These are phyloP conservation scores for Garcia nutans DNA, from an alignment of 345 rosid species.

Conservation along the genomic window DNA sequence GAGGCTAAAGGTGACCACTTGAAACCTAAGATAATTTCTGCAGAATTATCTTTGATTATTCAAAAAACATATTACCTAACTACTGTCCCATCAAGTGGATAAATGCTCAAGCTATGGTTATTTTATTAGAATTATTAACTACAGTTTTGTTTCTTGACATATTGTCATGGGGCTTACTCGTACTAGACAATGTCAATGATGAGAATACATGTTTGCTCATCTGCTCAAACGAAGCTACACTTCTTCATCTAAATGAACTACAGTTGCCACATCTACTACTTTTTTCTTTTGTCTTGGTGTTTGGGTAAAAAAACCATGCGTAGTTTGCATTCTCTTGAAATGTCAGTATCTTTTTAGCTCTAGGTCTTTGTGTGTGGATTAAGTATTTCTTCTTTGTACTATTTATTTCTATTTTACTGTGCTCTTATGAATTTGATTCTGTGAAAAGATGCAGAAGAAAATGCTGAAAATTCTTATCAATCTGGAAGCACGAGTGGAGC, in stretches of 20 bases:
- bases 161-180: not conserved
- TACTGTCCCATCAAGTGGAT: not conserved
- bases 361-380: not conserved
- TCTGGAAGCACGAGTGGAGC: constrained; percentile 30
- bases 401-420: constrained; percentile 4
- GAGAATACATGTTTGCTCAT: not conserved
- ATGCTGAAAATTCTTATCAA: constrained; percentile 34
- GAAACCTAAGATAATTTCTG: not conserved
- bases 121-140: not conserved
- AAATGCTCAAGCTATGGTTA: not conserved
- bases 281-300: not conserved
- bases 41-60: not conserved
- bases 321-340: not conserved
- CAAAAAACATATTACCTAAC: not conserved
- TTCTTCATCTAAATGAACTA: not conserved
- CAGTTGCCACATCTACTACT: not conserved
- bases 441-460: constrained; percentile 39
- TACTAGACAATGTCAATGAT: not conserved
- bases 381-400: not conserved
- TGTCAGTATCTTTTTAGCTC: not conserved
- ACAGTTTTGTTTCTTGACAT: not conserved
- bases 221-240: not conserved
- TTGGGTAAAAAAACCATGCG: not conserved
- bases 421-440: constrained; percentile 5
- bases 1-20: constrained; percentile 28